A percentile compares a stretch with the other conserved stretches of the same genome.
Evolutionary conservation across 495 filamentous ascomycete genomes (phyloP).

Genomic region (Penicillium subrubescens): DNA sequence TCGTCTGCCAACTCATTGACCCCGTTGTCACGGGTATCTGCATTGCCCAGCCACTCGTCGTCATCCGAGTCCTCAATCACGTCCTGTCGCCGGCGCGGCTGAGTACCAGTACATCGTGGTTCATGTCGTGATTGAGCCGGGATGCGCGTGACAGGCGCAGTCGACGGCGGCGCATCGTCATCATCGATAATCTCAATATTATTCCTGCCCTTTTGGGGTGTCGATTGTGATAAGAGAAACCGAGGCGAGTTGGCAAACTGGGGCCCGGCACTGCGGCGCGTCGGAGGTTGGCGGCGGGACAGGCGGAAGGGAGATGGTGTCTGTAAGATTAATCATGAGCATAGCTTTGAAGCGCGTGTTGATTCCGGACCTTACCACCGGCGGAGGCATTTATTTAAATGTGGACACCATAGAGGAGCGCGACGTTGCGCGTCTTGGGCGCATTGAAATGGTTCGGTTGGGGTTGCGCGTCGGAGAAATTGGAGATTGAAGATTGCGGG

Average conservation of each 20-base stretch:
- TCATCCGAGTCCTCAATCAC: constrained; percentile 42
- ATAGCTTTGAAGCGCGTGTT: neutral
- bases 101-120: neutral
- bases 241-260: constrained; percentile 48
- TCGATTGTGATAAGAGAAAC: constrained; percentile 39
- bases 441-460: neutral
- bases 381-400: constrained; percentile 5
- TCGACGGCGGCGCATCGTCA: constrained; percentile 26
- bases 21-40: neutral
- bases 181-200: constrained; percentile 28
- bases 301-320: constrained; percentile 40
- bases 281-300: constrained; percentile 29
- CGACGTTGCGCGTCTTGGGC: neutral
- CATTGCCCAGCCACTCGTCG: constrained; percentile 16
- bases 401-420: neutral
- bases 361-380: neutral
- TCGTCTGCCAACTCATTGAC: constrained; percentile 11
- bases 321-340: constrained; percentile 7
- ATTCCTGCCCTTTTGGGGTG: constrained; percentile 9
- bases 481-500: neutral
- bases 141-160: constrained; percentile 12
- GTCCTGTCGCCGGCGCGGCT: constrained; percentile 29
- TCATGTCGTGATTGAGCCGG: constrained; percentile 9
- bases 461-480: neutral
- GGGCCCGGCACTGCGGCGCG: constrained; percentile 32